These are phyloP conservation scores for Trichoderma hamatum DNA, from an alignment of 2,329 filamentous ascomycete genomes.

Conservation along the genomic window DNA sequence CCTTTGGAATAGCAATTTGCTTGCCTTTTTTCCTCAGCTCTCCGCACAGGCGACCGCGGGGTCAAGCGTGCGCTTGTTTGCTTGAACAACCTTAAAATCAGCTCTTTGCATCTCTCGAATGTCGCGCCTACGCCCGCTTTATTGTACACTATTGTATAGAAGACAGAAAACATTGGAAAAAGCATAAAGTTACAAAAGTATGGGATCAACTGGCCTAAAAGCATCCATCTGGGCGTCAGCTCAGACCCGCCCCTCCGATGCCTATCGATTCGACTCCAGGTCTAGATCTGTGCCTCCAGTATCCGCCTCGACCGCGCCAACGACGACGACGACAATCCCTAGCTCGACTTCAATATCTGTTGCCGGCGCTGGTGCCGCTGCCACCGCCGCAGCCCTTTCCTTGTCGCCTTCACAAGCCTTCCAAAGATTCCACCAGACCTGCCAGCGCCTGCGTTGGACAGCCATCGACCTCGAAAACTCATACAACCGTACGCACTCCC, in stretches of 20 bases:
- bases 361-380: slow-evolving; percentile 28
- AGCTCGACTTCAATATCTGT: not conserved
- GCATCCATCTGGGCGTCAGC: slow-evolving; percentile 29
- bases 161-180: not conserved
- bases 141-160: not conserved
- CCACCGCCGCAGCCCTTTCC: slow-evolving; percentile 27
- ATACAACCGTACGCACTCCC: slow-evolving; percentile 55
- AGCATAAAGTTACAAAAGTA: not conserved
- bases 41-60: not conserved
- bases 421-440: slow-evolving; percentile 61
- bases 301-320: not conserved
- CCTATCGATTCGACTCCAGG: slow-evolving; percentile 20
- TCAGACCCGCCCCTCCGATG: slow-evolving; percentile 1
- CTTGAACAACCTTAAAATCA: not conserved
- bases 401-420: slow-evolving; percentile 49
- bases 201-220: slow-evolving; percentile 20
- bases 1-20: not conserved
- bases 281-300: slow-evolving; percentile 29
- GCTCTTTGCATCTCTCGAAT: not conserved
- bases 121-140: not conserved
- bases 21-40: not conserved
- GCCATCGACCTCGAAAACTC: slow-evolving; percentile 60
- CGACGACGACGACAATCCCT: slow-evolving; percentile 6
- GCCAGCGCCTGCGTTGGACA: slow-evolving; percentile 65
- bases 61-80: not conserved